phyloP scores from a whole-genome alignment of 768 basidiomycete genomes.

The Xanthoconium purpureum region DNA sequence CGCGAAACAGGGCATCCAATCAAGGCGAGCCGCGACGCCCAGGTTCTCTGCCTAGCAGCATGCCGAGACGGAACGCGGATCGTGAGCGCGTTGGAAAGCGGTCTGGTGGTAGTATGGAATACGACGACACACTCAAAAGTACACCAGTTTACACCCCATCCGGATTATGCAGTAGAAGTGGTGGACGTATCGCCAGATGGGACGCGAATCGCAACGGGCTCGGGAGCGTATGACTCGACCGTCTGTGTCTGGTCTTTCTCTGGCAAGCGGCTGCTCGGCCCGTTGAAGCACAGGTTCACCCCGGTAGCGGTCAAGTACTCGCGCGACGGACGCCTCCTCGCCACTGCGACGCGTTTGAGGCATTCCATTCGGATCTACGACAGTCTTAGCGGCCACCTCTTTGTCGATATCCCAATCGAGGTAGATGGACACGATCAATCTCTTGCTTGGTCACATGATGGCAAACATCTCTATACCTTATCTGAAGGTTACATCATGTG shows the following conservation, averaged over 20 bases:
- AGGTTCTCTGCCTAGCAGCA: neutral
- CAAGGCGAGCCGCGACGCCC: neutral
- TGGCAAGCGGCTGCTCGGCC: slow-evolving; percentile 1
- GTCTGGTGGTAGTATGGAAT: slow-evolving; percentile 3
- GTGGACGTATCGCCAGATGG: slow-evolving; percentile 15
- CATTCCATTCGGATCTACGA: slow-evolving; percentile 4
- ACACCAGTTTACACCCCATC: slow-evolving; percentile 2
- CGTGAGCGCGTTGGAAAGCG: neutral
- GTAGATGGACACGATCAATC: slow-evolving; percentile 2
- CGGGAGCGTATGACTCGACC: slow-evolving; percentile 9
- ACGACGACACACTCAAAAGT: neutral
- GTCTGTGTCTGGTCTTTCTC: neutral
- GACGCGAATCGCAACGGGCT: slow-evolving; percentile 6
- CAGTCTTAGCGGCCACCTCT: neutral
- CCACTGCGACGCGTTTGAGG: neutral
- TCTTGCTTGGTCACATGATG: slow-evolving; percentile 4
- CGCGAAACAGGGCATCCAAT: neutral
- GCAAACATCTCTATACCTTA: slow-evolving; percentile 6
- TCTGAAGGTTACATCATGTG: neutral
- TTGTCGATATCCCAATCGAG: neutral
- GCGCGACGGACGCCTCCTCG: too few relatives aligned
- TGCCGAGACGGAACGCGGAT: slow-evolving; percentile 10
- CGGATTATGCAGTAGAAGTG: neutral
- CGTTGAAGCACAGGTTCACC: neutral
- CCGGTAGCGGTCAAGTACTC: slow-evolving; percentile 15